A percentile compares a stretch with the other conserved stretches of the same genome.
phyloP scores from a whole-genome alignment of 768 basidiomycete genomes.

The Hortiboletus campestris region DNA sequence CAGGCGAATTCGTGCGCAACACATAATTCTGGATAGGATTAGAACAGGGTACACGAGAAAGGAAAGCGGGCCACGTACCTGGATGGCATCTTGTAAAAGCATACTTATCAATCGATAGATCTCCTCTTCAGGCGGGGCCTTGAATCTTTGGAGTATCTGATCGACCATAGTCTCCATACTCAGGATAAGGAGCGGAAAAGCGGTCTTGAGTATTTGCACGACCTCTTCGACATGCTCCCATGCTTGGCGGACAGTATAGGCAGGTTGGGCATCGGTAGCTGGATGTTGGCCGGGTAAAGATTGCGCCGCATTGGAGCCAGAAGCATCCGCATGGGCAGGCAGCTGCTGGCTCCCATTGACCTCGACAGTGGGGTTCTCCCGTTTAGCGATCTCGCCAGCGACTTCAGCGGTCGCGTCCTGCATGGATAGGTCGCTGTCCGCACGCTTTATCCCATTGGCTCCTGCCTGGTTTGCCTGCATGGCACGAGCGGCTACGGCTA shows the following conservation, averaged over 20 bases:
- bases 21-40: constrained; percentile 56
- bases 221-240: constrained; percentile 94
- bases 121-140: constrained; percentile 87
- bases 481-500: constrained; percentile 33
- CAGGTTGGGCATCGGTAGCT: constrained; percentile 21
- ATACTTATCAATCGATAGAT: constrained; percentile 89
- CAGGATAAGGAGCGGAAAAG: constrained; percentile 90
- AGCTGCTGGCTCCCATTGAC: constrained; percentile 27
- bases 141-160: constrained; percentile 87
- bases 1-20: constrained; percentile 57
- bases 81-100: constrained; percentile 82
- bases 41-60: background rate
- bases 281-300: constrained; percentile 17
- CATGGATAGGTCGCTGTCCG: constrained; percentile 30
- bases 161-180: constrained; percentile 98
- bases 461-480: constrained; percentile 35
- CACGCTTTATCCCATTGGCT: constrained; percentile 29
- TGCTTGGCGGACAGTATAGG: constrained; percentile 55
- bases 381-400: constrained; percentile 25
- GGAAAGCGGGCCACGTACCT: constrained; percentile 45
- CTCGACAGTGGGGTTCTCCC: constrained; percentile 19
- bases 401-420: constrained; percentile 31
- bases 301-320: constrained; percentile 7
- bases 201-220: constrained; percentile 89
- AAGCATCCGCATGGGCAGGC: constrained; percentile 17